Evolutionary conservation across 768 basidiomycete species (phyloP).

Genomic region (Cystofilobasidium macerans): DNA sequence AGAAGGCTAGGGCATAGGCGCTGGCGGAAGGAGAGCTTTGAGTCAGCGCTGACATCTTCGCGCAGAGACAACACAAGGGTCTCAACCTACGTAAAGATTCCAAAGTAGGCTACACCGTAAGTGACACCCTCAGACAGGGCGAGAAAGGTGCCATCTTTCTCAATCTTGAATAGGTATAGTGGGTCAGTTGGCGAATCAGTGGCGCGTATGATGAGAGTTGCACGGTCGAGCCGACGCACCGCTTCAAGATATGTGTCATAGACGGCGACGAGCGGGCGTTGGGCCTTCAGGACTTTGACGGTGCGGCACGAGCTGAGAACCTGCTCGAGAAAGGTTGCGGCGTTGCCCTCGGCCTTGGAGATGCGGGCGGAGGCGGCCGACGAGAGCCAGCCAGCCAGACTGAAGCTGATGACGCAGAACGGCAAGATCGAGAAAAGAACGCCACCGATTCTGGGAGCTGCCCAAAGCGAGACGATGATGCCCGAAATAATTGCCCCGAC

Average conservation of each 20-base stretch:
- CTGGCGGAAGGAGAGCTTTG: too few species aligned
- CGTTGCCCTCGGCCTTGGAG: slow-evolving; percentile 18
- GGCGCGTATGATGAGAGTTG: background rate
- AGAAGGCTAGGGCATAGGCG: slow-evolving; percentile 27
- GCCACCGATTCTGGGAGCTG: slow-evolving; percentile 24
- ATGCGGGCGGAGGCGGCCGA: slow-evolving; percentile 4
- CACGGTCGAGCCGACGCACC: background rate
- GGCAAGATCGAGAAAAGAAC: slow-evolving; percentile 27
- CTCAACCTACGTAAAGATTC: too few species aligned
- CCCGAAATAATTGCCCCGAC: slow-evolving; percentile 3
- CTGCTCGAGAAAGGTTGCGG: slow-evolving; percentile 29
- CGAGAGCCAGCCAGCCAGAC: background rate
- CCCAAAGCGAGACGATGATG: slow-evolving; percentile 21
- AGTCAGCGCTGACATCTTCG: too few species aligned
- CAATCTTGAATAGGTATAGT: slow-evolving; percentile 26
- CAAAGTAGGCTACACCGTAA: slow-evolving; percentile 2
- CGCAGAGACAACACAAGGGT: too few species aligned
- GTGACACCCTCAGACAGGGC: slow-evolving; percentile 22
- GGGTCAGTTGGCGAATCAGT: background rate
- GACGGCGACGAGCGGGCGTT: background rate
- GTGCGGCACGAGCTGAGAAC: slow-evolving; percentile 32
- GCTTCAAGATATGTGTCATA: slow-evolving; percentile 17
- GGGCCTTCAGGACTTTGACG: slow-evolving; percentile 32
- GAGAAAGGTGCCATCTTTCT: slow-evolving; percentile 23
- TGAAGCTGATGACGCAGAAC: slow-evolving; percentile 3